phyloP scores from a whole-genome alignment of 1,284 basidiomycete species.

The Ceraceosorus guamensis region DNA sequence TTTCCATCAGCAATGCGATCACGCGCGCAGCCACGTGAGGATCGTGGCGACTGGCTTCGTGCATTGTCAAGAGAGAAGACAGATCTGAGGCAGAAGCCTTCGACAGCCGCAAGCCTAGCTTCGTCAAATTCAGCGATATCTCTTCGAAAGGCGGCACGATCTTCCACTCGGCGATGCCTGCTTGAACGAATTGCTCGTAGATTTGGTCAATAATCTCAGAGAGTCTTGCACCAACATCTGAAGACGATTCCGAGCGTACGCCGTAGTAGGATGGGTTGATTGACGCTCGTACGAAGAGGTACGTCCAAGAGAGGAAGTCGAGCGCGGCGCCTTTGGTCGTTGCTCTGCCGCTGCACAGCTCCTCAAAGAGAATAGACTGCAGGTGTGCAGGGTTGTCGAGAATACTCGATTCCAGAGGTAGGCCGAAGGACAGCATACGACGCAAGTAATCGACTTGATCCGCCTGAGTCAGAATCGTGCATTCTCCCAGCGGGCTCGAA shows the following conservation, averaged over 20 bases:
- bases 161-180: no score
- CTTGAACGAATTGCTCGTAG: constrained; percentile 9
- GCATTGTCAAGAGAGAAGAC: neutral
- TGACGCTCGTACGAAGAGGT: constrained; percentile 63
- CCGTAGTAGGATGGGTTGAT: constrained; percentile 83
- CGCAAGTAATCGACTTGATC: constrained; percentile 68
- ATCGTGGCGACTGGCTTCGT: neutral
- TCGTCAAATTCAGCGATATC: neutral
- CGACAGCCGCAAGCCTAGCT: neutral
- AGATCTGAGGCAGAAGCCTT: neutral
- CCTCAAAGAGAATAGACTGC: constrained; percentile 20
- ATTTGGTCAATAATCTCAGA: constrained; percentile 15
- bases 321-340: constrained; percentile 51
- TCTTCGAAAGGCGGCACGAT: neutral
- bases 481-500: constrained; percentile 31
- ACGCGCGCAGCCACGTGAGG: constrained; percentile 6
- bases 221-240: constrained; percentile 16
- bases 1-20: constrained; percentile 10
- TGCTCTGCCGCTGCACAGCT: constrained; percentile 12
- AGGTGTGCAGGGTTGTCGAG: constrained; percentile 52
- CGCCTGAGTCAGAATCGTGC: constrained; percentile 81
- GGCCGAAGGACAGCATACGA: constrained; percentile 74
- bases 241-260: neutral
- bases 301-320: constrained; percentile 75
- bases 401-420: constrained; percentile 78